Evolutionary conservation across 163 green algal genomes (phyloP), one percentile per base, ranked within the genome.

Genomic region (Chlorella variabilis): DNA sequence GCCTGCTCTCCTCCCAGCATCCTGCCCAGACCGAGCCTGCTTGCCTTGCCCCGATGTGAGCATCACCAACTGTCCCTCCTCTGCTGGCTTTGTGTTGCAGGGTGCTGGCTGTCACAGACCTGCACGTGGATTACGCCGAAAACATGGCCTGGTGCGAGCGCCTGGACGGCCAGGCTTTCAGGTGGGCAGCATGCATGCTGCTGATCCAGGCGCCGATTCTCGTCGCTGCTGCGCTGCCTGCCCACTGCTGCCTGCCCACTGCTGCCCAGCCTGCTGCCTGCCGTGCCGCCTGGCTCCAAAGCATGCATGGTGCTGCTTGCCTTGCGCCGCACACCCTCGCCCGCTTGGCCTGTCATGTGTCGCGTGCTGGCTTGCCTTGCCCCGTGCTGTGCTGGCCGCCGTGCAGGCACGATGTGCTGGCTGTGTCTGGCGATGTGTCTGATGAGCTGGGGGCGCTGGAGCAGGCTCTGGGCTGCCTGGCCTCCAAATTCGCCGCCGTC

Each of bases 121-220:
- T 94, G 4, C 91, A 95, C 77, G 91, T 86, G 0, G 89, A 95
- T 51, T 87, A 93, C 20, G 18, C n/a, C 2, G 80, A 70, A 0
- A 94, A 94, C 74, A 66, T 90, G 56, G 38, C 45, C 3, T 93
- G 84, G 83, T 79, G 89, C 27, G 17, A 83, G 4, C 54, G 34
- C 31, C 36, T 56, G 56, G 48, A 80, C 38, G 41, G 29, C 31
- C 27, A 76, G 13, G 69, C 45, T 2, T 33, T 65, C 69, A 42
- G 69, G 67, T 75, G 38, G n/a, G 67, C 20, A 9, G 23, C 20
- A 9, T n/a, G 54, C 23, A 9, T n/a, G 54, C 54, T 54, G 45
- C 15, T 54, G 45, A 54, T 54, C 15, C 45, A 15, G 45, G 45
- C 15, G 11, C 15, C n/a, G n/a, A n/a, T n/a, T n/a, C n/a, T n/a